Evolutionary conservation across 139 green algal genomes (phyloP), one percentile per base, ranked within the genome.

Genomic region (Deuterostichococcus epilithicus): DNA sequence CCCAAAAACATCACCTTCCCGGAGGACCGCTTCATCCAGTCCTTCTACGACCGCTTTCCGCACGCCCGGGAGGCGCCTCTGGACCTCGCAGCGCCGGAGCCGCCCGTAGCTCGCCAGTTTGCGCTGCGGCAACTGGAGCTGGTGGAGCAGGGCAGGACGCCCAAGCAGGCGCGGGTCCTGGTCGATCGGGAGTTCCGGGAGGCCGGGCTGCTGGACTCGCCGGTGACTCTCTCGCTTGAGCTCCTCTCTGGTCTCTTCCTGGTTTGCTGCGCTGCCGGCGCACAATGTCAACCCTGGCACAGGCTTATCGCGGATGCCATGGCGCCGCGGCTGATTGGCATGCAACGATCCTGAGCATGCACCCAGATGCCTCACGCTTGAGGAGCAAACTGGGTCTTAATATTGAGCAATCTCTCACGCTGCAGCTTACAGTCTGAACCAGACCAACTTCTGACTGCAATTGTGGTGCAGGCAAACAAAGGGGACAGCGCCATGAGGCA

Each of bases 81-180:
- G 25, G 79, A 86, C 74, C 23, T 86, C 15, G 25, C 33, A 26
- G 69, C 32, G 44, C 80, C 69, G 39, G 73, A 86, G 30, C 82
- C 82, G 26, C 47, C 79, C 42, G 74, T 68, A 0, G 79, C 42
- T 1, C 72, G 80, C 13, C 44, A 67, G 22, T 86, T 85, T 76
- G 81, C 60, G 47, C 45, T 76, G 66, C 72, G 78, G 23, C 69
- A 81, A 72, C 33, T 85, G 66, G 66, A 84, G 68, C 79, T 86
- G 36, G 76, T 85, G 67, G 18, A 84, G 68, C 15, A 2, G 25
- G 52, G 52, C 10, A 5, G 20, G 10, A 63, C 52, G 52, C 52
- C 52, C 3, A 63, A 63, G 52, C 52, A 28, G 10, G 52, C 52
- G 52, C 52, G 52, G 13, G 18, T 13, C 52, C 10, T 63, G 3